Conservation (phyloP, 495 filamentous ascomycete genomes). For the Durotheca rogersii region DNA sequence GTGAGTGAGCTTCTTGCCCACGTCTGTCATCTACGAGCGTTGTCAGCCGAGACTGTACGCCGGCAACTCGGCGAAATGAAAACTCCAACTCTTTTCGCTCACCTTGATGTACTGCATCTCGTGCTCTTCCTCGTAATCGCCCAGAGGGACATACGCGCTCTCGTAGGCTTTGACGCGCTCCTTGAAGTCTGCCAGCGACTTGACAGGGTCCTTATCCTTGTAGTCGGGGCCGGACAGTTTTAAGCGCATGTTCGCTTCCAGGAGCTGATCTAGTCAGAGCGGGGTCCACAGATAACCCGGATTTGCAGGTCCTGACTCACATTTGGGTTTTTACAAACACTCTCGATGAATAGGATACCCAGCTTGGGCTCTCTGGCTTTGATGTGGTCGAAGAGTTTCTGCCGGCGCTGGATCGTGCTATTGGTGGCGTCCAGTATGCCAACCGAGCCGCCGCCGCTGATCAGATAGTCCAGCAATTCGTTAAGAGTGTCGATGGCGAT, state of each 20-base stretch:
- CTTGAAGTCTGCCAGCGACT: slow-evolving; percentile 86
- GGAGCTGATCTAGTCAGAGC: slow-evolving; percentile 48
- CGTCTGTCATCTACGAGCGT: slow-evolving; percentile 80
- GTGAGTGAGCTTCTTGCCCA: slow-evolving; percentile 88
- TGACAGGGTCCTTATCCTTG: slow-evolving; percentile 82
- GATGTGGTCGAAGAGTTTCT: slow-evolving; percentile 80
- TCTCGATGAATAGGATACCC: slow-evolving; percentile 91
- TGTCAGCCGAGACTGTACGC: slow-evolving; percentile 15
- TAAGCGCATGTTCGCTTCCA: slow-evolving; percentile 96
- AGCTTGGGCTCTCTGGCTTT: slow-evolving; percentile 80
- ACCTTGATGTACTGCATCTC: slow-evolving; percentile 87
- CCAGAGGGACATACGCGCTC: slow-evolving; percentile 86
- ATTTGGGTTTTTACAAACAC: slow-evolving; percentile 78
- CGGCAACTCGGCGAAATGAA: neutral
- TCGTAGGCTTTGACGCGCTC: slow-evolving; percentile 91
- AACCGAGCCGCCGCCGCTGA: slow-evolving; percentile 81
- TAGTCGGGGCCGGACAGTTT: slow-evolving; percentile 98
- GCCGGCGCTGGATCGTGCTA: slow-evolving; percentile 82
- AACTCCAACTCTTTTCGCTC: too few relatives aligned
- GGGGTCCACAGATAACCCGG: too few relatives aligned
- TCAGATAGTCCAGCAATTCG: slow-evolving; percentile 83
- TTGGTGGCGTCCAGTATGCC: slow-evolving; percentile 98
- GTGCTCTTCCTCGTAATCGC: slow-evolving; percentile 84
- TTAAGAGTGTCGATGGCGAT: slow-evolving; percentile 90
- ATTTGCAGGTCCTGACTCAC: slow-evolving; percentile 34